Evolutionary conservation across 2,329 filamentous ascomycete genomes (phyloP).

Genomic region (Aureobasidium sp.): DNA sequence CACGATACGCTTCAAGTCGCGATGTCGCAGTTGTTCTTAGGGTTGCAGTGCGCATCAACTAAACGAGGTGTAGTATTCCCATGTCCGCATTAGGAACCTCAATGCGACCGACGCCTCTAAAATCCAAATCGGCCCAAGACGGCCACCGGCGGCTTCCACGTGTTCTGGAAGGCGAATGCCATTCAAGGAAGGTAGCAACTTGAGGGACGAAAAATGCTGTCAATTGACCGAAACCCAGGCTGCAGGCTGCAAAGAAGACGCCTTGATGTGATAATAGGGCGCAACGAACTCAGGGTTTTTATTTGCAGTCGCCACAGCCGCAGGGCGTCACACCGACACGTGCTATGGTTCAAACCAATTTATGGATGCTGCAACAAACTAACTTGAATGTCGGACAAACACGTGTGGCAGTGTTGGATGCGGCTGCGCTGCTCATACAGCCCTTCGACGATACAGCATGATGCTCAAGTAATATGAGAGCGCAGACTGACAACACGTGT

Average conservation of each 20-base stretch:
- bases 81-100: slow-evolving; percentile 1
- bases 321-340: neutral
- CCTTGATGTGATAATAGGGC: slow-evolving; percentile 1
- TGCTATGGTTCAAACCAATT: neutral
- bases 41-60: neutral
- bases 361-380: neutral
- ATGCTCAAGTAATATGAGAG: neutral
- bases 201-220: no score
- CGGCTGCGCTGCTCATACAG: neutral
- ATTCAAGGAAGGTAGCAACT: no score
- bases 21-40: neutral
- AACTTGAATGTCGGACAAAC: neutral
- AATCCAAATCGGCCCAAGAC: neutral
- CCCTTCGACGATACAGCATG: neutral
- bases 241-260: neutral
- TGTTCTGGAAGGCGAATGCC: neutral
- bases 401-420: neutral
- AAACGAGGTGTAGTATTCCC: neutral
- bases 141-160: slow-evolving; percentile 8
- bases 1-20: neutral
- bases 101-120: neutral
- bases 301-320: neutral
- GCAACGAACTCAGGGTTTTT: neutral
- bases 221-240: no score
- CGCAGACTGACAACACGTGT: neutral